phyloP scores from a whole-genome alignment of 352 stramenopile species.

The Blastocystis sp. region DNA sequence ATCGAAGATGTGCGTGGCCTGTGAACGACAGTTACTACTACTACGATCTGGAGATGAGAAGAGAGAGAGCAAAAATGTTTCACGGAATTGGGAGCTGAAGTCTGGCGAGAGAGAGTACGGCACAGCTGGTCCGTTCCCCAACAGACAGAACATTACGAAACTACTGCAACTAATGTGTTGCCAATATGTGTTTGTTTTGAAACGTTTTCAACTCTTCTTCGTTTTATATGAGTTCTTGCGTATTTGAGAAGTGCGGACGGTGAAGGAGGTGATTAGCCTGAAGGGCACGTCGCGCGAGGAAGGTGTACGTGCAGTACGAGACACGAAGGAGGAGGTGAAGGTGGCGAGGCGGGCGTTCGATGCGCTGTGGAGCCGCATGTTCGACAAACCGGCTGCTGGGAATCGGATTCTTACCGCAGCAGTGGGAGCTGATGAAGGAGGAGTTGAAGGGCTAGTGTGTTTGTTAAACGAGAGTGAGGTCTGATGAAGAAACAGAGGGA shows the following conservation, averaged over 20 bases:
- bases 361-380: constrained; percentile 46
- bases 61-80: neutral
- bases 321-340: constrained; percentile 17
- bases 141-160: neutral
- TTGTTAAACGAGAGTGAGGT: no score
- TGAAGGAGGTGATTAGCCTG: constrained; percentile 9
- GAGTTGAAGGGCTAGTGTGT: no score
- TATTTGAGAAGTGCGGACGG: constrained; percentile 3
- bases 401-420: constrained; percentile 29
- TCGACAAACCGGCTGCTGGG: constrained; percentile 50
- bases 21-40: neutral
- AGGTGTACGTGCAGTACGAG: constrained; percentile 30
- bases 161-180: no score
- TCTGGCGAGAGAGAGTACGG: neutral
- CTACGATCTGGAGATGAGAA: neutral
- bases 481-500: no score
- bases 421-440: neutral
- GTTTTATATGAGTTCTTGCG: no score
- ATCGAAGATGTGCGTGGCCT: neutral
- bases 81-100: neutral
- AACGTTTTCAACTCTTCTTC: no score
- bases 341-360: constrained; percentile 36
- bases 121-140: neutral
- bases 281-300: no score
- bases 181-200: no score